Evolutionary conservation across 2,329 filamentous ascomycete species (phyloP).

Genomic region (Hirsutella minnesotensis): DNA sequence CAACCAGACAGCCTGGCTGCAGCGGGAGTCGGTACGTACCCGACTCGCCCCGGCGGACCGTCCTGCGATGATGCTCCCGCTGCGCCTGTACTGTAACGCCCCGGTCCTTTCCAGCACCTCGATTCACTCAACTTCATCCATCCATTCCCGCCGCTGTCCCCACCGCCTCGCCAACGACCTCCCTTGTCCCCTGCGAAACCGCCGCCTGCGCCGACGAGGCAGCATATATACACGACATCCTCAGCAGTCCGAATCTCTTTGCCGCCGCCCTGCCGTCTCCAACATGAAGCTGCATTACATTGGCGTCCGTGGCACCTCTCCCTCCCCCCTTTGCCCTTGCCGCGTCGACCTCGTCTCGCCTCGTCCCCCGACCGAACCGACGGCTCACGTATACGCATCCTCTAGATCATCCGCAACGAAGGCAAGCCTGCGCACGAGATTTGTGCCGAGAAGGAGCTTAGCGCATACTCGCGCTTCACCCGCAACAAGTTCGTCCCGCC

Average conservation of each 20-base stretch:
- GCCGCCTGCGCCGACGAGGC: neutral
- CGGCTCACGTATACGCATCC: neutral
- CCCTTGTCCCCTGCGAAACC: neutral
- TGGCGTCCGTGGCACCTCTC: slow-evolving; percentile 46
- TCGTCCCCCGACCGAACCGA: slow-evolving; percentile 5
- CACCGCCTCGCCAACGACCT: neutral
- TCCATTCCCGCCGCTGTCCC: neutral
- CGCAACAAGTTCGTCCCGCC: slow-evolving; percentile 44
- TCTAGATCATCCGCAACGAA: slow-evolving; percentile 71
- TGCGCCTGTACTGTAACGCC: no score
- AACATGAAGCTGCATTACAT: slow-evolving; percentile 49
- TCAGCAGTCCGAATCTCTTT: neutral
- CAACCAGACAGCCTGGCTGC: no score
- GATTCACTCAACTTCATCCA: no score
- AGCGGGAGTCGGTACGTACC: no score
- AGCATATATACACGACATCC: no score
- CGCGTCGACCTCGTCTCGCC: neutral
- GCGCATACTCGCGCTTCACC: slow-evolving; percentile 71
- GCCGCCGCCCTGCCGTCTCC: neutral
- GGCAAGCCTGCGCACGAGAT: slow-evolving; percentile 66
- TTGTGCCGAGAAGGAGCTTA: slow-evolving; percentile 64
- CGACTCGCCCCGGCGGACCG: no score
- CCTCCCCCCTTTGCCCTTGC: slow-evolving; percentile 13
- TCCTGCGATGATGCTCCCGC: no score
- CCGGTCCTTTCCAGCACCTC: no score